Base-by-base conservation (phyloP, 2,329 filamentous ascomycete species). In the Juglanconis sp. region DNA sequence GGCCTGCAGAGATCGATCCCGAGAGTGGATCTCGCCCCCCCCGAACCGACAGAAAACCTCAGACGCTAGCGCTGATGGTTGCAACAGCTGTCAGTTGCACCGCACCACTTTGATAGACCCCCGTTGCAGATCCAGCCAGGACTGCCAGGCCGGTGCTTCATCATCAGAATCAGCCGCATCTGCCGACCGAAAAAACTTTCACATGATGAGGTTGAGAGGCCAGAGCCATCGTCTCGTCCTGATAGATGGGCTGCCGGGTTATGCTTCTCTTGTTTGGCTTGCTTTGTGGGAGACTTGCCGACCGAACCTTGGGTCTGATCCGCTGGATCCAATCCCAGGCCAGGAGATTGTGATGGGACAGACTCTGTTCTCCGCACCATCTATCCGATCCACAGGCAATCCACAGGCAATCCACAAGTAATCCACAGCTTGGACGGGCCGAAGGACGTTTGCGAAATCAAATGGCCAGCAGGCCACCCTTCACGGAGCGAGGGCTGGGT, bases 401-500 rank as follows among this genome's bases (percentile, higher is more conserved):
- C 24, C 24, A 24, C 24, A 24, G 24, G 24, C 24, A 24, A 24
- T 24, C 24, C 24, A 24, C 24, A 24, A 24, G 24, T 24, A 24
- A 24, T 24, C 24, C 24, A 49, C n/a, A 10, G 38, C 17, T 24
- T 24, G 15, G 11, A 17, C 15, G 31, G 58, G 48, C 53, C 58
- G 32, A 51, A 53, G 44, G 52, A 11, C 55, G 3, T 13, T 7
- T 30, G 50, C 53, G 49, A 51, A n/a, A 55, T 47, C 51, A 48
- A 62, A 56, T 62, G 60, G 60, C 49, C 42, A 35, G n/a, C 13
- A 54, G 30, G 59, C 59, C 58, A 55, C 59, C 59, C 52, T 50
- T 17, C 34, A 35, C 44, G 42, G 42, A 50, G 42, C 51, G 52
- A 38, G n/a, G 50, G 24, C 35, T 47, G 7, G 15, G 17, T 52